Base-by-base conservation (phyloP, 495 filamentous ascomycete species). In the Aspergillus diversus region DNA sequence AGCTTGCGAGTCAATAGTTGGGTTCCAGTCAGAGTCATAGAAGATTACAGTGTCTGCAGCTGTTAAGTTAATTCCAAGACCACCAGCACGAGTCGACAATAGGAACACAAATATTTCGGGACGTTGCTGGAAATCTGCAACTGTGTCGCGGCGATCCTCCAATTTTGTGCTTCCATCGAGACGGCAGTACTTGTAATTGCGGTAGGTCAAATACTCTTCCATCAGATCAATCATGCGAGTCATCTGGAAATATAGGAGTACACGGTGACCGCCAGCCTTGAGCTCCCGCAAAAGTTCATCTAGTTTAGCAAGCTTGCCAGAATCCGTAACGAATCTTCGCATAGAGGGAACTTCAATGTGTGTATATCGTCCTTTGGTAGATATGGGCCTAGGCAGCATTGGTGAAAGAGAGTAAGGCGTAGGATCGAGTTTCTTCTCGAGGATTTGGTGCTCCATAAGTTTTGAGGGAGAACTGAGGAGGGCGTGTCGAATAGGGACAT, bases 191-290 rank as follows among this genome's bases (percentile, higher is more conserved):
- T 96, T 97, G 87, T 96, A 97, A 77, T 97, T 97, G 66, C 95
- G 89, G 79, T 97, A 98, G 4, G 95, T 98, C 46, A 99, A 83
- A 70, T 98, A 99, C 75, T 99, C 95, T 70, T 99, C 95, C 90
- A 97, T 97, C 39, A 99, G 80, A 71, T 99, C 95, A 71, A 99
- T 98, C 95, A 99, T 99, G 67, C 91, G 89, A n/a, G 95, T 99
- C 95, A 99, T 99, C 79, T 99, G 95, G 89, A 99, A 99, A 81
- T 99, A 99, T n/a, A 99, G 81, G 7, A 99, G 86, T 16, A 99
- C 95, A 69, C 95, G 93, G 69, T 99, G 95, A 49, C 90, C 90
- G 49, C 88, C 90, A 57, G 93, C 88, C 81, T 98, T 99, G 59
- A 99, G 86, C 68, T 92, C 82, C 50, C 88, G 87, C 33, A 99